Evolutionary conservation across 2,329 filamentous ascomycete species (phyloP).

Genomic region (Helminthosporium solani): DNA sequence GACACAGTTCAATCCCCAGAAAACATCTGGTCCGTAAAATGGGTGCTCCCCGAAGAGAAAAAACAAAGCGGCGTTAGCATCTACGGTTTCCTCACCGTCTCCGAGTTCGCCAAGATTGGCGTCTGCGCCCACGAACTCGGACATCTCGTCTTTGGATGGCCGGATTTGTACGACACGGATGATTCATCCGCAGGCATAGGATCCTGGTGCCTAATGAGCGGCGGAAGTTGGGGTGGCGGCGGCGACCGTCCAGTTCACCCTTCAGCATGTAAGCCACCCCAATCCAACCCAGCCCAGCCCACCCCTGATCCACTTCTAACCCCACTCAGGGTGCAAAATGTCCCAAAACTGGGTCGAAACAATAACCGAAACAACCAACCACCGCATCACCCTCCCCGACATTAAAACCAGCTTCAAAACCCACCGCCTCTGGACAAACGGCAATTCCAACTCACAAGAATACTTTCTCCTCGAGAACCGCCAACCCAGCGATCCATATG

Average conservation of each 20-base stretch:
- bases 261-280: slow-evolving; percentile 28
- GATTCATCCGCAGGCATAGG: slow-evolving; percentile 21
- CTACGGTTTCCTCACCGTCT: slow-evolving; percentile 25
- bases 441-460: slow-evolving; percentile 15
- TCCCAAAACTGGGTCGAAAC: slow-evolving; percentile 24
- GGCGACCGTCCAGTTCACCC: slow-evolving; percentile 22
- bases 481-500: slow-evolving; percentile 20
- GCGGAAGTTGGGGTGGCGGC: too few relatives aligned
- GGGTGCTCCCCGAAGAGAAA: slow-evolving; percentile 15
- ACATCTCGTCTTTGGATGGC: slow-evolving; percentile 30
- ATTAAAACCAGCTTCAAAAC: slow-evolving; percentile 18
- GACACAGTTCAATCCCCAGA: slow-evolving; percentile 12
- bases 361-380: slow-evolving; percentile 16
- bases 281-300: too few relatives aligned
- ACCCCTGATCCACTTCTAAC: neutral
- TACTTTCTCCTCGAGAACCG: too few relatives aligned
- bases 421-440: slow-evolving; percentile 25
- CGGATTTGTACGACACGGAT: slow-evolving; percentile 28
- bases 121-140: slow-evolving; percentile 28
- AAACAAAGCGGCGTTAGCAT: slow-evolving; percentile 13
- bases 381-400: slow-evolving; percentile 20
- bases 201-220: slow-evolving; percentile 26
- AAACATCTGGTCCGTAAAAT: slow-evolving; percentile 30
- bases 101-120: slow-evolving; percentile 23
- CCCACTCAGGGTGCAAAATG: slow-evolving; percentile 19